These are phyloP conservation scores for Acmispon strigosus DNA, from an alignment of 306 rosid species.

Conservation along the genomic window DNA sequence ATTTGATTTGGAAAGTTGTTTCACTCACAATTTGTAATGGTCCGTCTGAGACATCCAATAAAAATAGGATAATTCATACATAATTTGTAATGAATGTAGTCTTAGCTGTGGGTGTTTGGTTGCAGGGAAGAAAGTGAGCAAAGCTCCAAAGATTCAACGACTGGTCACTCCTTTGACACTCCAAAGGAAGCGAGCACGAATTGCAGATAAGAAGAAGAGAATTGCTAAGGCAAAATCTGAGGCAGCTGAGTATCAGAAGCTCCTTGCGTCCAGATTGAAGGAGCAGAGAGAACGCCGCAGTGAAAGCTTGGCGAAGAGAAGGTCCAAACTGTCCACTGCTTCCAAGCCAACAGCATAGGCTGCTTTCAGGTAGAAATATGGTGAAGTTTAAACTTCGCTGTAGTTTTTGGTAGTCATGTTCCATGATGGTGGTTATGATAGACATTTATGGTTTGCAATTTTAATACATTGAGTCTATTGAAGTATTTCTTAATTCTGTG, in stretches of 20 bases:
- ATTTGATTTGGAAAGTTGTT: not conserved
- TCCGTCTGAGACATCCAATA: not conserved
- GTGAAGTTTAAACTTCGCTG: not conserved
- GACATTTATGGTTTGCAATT: not conserved
- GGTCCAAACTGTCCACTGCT: slow-evolving; percentile 29
- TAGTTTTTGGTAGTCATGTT: slow-evolving; percentile 14
- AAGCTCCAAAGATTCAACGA: slow-evolving; percentile 33
- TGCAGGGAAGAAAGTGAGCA: slow-evolving; percentile 35
- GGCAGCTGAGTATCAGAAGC: slow-evolving; percentile 33
- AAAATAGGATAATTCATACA: not conserved
- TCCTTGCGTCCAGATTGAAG: slow-evolving; percentile 35
- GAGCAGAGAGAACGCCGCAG: slow-evolving; percentile 33
- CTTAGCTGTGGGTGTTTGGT: not conserved
- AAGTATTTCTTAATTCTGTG: not conserved
- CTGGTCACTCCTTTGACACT: slow-evolving; percentile 39
- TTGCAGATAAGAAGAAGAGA: slow-evolving; percentile 35
- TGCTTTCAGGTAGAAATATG: not conserved
- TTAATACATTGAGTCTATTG: slow-evolving; percentile 2
- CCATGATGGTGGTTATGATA: not conserved
- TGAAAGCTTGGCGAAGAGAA: slow-evolving; percentile 35
- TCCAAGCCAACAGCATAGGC: slow-evolving; percentile 23
- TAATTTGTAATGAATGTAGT: not conserved
- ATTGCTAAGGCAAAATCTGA: slow-evolving; percentile 36
- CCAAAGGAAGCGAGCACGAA: slow-evolving; percentile 37
- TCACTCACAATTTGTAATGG: not conserved